Base-by-base conservation (phyloP, 805 yeast species). In the Metschnikowia shivogae region DNA sequence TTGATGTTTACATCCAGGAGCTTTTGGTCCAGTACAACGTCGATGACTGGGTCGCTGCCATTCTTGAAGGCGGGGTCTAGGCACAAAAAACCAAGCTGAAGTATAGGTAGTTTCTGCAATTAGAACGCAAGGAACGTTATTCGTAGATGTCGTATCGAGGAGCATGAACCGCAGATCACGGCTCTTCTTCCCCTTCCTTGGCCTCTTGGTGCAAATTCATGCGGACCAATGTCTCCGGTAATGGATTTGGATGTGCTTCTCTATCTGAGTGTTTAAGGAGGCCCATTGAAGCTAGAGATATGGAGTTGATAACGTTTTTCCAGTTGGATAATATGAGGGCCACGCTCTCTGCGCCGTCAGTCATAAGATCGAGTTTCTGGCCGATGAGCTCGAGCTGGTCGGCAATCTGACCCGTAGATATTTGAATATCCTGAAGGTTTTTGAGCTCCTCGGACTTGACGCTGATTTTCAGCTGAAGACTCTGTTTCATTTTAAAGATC, bases 141-240 rank as follows among this genome's bases (percentile, higher is more conserved):
- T 34, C 5, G 20, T 14, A 34, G n/a, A 34, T 17, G 17, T 17
- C 17, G n/a, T n/a, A 27, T 27, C 29, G 27, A 10, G 14, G 26
- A 17, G 9, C 3, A 29, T 11, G n/a, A n/a, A 29, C 13, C 32
- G 32, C 32, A 29, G 32, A 29, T 11, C 32, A 12, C 32, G 13
- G 6, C 26, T 22, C 26, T 22, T 22, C 26, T 22, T 14, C 22
- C 3, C 24, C 45, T 11, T 44, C 47, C 9, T 29, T 28, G 8
- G 45, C 12, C 19, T 35, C 35, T 10, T 39, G 28, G 35, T 73
- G 72, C 12, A 81, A 58, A 38, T 74, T 70, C 28, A 84, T 71
- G 39, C 90, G 67, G 3, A 84, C 84, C 50, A 84, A 63, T 0
- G 85, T 70, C 55, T 83, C 90, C 1, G 90, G 88, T 36, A 80